phyloP scores from a whole-genome alignment of 2,329 filamentous ascomycete genomes.

The Colletotrichum godetiae region DNA sequence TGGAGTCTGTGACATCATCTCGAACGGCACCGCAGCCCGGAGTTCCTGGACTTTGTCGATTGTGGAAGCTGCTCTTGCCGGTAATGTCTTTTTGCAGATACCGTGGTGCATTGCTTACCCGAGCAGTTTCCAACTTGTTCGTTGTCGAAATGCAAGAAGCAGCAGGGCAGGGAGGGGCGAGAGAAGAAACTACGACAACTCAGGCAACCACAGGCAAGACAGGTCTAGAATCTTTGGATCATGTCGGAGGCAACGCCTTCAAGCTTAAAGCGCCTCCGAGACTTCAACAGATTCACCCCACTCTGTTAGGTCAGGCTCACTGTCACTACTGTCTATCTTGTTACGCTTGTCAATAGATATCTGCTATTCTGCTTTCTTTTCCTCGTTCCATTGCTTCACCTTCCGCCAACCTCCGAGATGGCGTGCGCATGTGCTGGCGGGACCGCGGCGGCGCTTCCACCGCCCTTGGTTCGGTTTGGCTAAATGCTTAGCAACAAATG shows the following conservation, averaged over 20 bases:
- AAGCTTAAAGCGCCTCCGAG: conserved; percentile 15
- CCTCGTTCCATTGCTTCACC: not conserved
- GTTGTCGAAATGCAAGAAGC: not conserved
- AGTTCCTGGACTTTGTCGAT: not conserved
- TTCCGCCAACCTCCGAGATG: not conserved
- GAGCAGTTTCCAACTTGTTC: not conserved
- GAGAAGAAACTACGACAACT: not conserved
- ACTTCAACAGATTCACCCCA: not conserved
- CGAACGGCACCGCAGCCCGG: no score
- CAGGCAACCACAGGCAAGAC: not conserved
- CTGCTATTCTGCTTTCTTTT: not conserved
- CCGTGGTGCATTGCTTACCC: conserved; percentile 7
- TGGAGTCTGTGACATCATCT: conserved; percentile 25
- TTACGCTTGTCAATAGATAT: not conserved
- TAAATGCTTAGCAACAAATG: not conserved
- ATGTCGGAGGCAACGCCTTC: not conserved
- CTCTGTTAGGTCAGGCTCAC: not conserved
- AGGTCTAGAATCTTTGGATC: not conserved
- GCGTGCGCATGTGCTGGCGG: not conserved
- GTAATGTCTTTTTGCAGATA: not conserved
- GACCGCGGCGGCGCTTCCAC: not conserved
- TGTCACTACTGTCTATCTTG: not conserved
- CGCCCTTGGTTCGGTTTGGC: not conserved
- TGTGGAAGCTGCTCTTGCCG: not conserved
- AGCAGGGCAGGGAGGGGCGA: not conserved